Conservation (phyloP, 2,329 filamentous ascomycete genomes). For the Thielaviopsis musarum region DNA sequence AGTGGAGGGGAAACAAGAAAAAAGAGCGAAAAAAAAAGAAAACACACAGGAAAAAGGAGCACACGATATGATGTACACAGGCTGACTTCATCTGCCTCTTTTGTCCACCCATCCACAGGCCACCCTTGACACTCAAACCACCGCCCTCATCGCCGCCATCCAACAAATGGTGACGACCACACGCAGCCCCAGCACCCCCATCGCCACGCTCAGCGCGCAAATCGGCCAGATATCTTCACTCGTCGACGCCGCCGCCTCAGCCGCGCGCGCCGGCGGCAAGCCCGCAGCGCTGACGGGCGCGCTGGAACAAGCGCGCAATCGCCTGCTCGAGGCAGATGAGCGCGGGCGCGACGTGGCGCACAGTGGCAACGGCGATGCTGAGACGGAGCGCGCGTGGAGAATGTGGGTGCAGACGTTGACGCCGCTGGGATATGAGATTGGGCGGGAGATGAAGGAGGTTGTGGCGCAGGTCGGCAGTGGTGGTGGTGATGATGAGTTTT, state of each 20-base stretch:
- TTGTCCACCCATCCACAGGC: conserved; percentile 27
- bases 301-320: conserved; percentile 45
- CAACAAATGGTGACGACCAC: conserved; percentile 64
- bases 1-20: too few relatives aligned
- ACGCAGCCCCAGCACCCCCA: conserved; percentile 40
- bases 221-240: conserved; percentile 54
- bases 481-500: conserved; percentile 27
- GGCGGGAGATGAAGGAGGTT: conserved; percentile 63
- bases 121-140: conserved; percentile 71
- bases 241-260: conserved; percentile 51
- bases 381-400: conserved; percentile 30
- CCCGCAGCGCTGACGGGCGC: conserved; percentile 34
- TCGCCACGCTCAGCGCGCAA: conserved; percentile 49
- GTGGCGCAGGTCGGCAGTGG: conserved; percentile 24
- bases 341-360: conserved; percentile 40
- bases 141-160: conserved; percentile 60
- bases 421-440: conserved; percentile 75
- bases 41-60: too few relatives aligned
- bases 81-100: conserved; percentile 8
- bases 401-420: conserved; percentile 56
- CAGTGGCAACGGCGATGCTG: conserved; percentile 27
- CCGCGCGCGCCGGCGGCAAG: conserved; percentile 42
- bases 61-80: too few relatives aligned
- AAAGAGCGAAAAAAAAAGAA: too few relatives aligned
- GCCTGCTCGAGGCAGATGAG: conserved; percentile 45